phyloP scores from a whole-genome alignment of 192 early-diverging fungal species.

The Dissophora globulifera region DNA sequence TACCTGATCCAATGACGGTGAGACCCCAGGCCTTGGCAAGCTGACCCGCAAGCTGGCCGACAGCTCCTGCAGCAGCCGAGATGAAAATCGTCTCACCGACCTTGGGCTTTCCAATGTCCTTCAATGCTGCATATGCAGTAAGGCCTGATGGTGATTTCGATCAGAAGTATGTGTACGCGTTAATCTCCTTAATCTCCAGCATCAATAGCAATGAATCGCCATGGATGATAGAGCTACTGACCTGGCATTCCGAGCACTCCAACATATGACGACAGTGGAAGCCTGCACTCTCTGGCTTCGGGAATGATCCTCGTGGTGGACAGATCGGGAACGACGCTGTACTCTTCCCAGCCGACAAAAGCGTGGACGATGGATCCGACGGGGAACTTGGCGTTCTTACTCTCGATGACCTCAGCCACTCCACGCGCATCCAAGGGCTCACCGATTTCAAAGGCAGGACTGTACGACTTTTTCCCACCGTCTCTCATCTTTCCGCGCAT shows the following conservation, averaged over 20 bases:
- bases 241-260: slow-evolving; percentile 65
- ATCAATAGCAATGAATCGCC: too few species aligned
- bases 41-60: slow-evolving; percentile 79
- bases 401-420: slow-evolving; percentile 77
- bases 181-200: too few species aligned
- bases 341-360: slow-evolving; percentile 69
- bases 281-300: slow-evolving; percentile 43
- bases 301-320: slow-evolving; percentile 54
- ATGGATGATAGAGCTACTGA: not conserved
- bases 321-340: slow-evolving; percentile 57
- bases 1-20: slow-evolving; percentile 71
- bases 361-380: slow-evolving; percentile 75
- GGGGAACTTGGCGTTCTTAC: slow-evolving; percentile 66
- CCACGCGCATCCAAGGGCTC: slow-evolving; percentile 72
- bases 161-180: not conserved
- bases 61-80: slow-evolving; percentile 83
- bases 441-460: slow-evolving; percentile 58
- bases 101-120: slow-evolving; percentile 80
- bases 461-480: slow-evolving; percentile 35
- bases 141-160: slow-evolving; percentile 9
- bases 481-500: slow-evolving; percentile 77
- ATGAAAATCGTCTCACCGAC: slow-evolving; percentile 85
- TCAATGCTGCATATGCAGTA: slow-evolving; percentile 50
- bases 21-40: slow-evolving; percentile 78
- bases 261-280: slow-evolving; percentile 71